Conservation (phyloP, 345 rosid genomes). For the Eucalyptus regnans region DNA sequence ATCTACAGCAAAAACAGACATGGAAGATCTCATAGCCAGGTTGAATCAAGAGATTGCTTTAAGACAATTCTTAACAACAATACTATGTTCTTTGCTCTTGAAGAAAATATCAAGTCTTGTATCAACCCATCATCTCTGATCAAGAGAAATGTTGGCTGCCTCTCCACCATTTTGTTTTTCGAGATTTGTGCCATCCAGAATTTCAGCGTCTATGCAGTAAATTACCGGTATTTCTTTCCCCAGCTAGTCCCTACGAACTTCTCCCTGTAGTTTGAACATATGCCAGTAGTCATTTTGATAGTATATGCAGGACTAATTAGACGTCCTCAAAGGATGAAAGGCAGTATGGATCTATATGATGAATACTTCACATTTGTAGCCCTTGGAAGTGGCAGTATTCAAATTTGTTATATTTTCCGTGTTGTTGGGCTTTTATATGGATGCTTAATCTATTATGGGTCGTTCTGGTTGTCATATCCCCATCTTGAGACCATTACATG, state of each 20-base stretch:
- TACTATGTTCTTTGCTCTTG: conserved; percentile 22
- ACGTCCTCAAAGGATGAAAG: background rate
- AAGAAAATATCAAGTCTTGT: background rate
- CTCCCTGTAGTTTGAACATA: background rate
- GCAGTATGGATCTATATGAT: background rate
- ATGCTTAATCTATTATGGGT: background rate
- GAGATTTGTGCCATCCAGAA: background rate
- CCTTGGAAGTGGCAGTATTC: background rate
- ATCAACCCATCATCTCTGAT: background rate
- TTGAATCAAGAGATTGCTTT: conserved; percentile 77
- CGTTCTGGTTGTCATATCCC: background rate
- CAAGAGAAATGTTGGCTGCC: background rate
- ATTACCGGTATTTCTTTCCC: background rate
- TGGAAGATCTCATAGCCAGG: conserved; percentile 83
- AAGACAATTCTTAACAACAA: conserved; percentile 64
- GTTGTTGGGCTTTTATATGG: background rate
- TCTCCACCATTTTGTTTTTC: background rate
- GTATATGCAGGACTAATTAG: background rate
- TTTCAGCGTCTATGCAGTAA: background rate
- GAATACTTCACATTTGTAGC: background rate
- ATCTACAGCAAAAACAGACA: conserved; percentile 67
- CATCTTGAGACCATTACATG: background rate
- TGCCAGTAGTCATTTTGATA: background rate
- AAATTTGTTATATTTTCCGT: background rate
- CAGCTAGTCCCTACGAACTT: background rate